Percentiles rank a stretch among this genome's conserved stretches.
phyloP scores from a whole-genome alignment of 148 eudicot species.

The Rhododendron vialii region DNA sequence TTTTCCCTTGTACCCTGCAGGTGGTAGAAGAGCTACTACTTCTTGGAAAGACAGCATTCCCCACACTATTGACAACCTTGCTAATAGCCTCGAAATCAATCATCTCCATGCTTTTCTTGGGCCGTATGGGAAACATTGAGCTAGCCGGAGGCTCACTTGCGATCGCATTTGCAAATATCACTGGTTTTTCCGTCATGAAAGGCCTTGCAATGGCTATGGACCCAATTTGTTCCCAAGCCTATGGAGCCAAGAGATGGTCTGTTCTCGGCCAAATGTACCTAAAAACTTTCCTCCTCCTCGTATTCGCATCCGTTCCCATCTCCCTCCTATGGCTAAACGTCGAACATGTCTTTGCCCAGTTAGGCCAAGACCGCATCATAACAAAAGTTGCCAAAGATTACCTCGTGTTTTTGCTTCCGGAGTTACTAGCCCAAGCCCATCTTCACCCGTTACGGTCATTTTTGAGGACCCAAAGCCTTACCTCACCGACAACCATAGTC shows the following conservation, averaged over 20 bases:
- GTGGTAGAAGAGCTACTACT: conserved; percentile 48
- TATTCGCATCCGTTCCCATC: conserved; percentile 48
- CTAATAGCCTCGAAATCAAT: conserved; percentile 64
- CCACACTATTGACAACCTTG: conserved; percentile 52
- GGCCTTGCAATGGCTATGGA: conserved; percentile 92
- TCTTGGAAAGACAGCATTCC: conserved; percentile 52
- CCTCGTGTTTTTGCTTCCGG: conserved; percentile 66
- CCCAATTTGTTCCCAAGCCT: conserved; percentile 89
- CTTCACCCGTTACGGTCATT: conserved; percentile 61
- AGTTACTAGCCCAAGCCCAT: conserved; percentile 59
- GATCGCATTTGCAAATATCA: conserved; percentile 75
- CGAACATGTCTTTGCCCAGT: conserved; percentile 43
- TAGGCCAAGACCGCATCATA: conserved; percentile 70
- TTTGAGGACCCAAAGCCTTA: conserved; percentile 59
- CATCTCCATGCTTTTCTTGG: conserved; percentile 70
- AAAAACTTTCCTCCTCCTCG: conserved; percentile 56
- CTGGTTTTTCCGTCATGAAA: conserved; percentile 83
- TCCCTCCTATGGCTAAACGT: conserved; percentile 70
- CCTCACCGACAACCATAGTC: conserved; percentile 47
- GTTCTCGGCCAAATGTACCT: conserved; percentile 65
- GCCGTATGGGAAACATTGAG: conserved; percentile 61
- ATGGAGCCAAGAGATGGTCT: conserved; percentile 64
- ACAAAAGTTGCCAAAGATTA: conserved; percentile 53
- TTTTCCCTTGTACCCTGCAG: conserved; percentile 29
- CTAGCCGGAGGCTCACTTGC: conserved; percentile 91